Base-by-base conservation (phyloP, 805 yeast species). In the Yarrowia osloensis region DNA sequence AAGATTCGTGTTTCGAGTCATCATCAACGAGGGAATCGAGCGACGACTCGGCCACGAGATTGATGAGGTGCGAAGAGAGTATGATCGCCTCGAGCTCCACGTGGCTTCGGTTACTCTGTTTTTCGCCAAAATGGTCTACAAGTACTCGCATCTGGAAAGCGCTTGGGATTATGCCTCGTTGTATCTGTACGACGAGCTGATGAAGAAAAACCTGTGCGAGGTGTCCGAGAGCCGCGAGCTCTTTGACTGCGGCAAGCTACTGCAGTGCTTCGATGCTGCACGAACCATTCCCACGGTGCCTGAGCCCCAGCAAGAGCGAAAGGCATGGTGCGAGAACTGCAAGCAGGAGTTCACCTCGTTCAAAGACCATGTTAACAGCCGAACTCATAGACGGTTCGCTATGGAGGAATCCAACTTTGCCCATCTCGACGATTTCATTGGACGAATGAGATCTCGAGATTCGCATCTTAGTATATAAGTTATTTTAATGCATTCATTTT, bases 261-360 rank as follows among this genome's bases (percentile, higher is more conserved):
- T 57, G 37, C 47, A 40, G 15, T 24, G 26, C 13, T 57, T 57
- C 17, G 63, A 57, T 28, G 37, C 35, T 26, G 63, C 63, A 8
- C 35, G 63, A 40, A 57, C 63, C 26, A 57, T 57, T n/a, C 63
- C 63, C 17, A 39, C 33, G 1, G 35, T n/a, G 11, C 52, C 54
- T 4, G 59, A 49, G 26, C 42, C 63, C 21, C 37, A 22, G 17
- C 66, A 52, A 28, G 69, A 67, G 24, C 61, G 59, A 21, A 65
- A 62, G 35, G 44, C 69, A 13, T 66, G 69, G 55, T 67, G 69
- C 29, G 69, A 67, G 35, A 67, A 67, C 39, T 67, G 69, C 42
- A 61, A 67, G 54, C 67, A 67, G 40, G 59, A 65, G 42, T 67
- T 67, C 37, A 65, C 66, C 17, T 42, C 49, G 11, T 65, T 67